Base-by-base conservation (phyloP, 148 eudicot species). In the Vaccinium myrtillus region DNA sequence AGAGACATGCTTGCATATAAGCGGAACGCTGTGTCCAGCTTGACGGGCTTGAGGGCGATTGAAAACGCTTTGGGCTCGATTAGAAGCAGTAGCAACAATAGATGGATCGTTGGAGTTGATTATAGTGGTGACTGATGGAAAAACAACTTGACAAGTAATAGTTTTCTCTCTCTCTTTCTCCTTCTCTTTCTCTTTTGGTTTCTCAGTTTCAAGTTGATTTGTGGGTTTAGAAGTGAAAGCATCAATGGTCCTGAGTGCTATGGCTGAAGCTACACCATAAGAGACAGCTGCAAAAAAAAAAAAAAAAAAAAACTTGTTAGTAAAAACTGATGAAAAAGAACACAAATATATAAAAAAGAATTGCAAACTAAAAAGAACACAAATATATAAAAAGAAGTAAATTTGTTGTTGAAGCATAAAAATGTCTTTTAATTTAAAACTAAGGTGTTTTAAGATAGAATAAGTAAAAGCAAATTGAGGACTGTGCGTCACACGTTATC, bases 181-280 rank as follows among this genome's bases (percentile, higher is more conserved):
- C 1, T 2, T 39, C 5, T 2, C 4, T 39, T 39, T 39, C 43
- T 4, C 39, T 36, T 36, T 36, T 36, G 39, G 10, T 53, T 53
- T 53, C 55, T 53, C 13, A 8, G 13, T 2, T 53, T 13, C 55
- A 53, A 13, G 55, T 10, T 53, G 55, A 11, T 59, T 59, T 59
- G 10, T 7, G 7, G 8, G 65, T 59, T 59, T 59, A 19, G 67
- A 59, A 59, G 25, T 21, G 23, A 59, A 19, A 59, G 67, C 67
- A 59, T 21, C 67, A 59, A 59, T 59, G 67, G 67, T 21, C 67
- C 67, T 59, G 67, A 59, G 67, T 59, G 67, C 67, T 59, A 59
- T 59, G 67, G 67, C 67, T 59, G 67, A 59, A 21, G 67, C 67
- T 59, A 59, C 67, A 59, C 67, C 67, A 1, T 59, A 59, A 59